Evolutionary conservation across 805 yeast genomes (phyloP).

Genomic region (Metschnikowia colocasiae): DNA sequence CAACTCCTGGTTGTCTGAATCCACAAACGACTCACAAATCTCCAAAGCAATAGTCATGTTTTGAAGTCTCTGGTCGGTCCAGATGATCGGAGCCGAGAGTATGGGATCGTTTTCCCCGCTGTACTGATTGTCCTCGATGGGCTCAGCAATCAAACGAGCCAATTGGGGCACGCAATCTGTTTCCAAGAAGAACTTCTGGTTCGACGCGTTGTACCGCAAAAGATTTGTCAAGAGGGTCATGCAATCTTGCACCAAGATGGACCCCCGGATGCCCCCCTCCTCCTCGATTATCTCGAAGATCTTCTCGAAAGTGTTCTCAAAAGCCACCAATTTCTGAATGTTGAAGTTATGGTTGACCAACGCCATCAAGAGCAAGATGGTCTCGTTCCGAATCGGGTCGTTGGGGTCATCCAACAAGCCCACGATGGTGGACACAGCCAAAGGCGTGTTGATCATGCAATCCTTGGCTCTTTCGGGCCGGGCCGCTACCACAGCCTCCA

Average conservation of each 20-base stretch:
- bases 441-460: conserved; percentile 64
- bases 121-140: conserved; percentile 37
- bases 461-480: conserved; percentile 74
- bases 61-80: conserved; percentile 73
- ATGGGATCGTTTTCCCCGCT: conserved; percentile 25
- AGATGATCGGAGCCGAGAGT: conserved; percentile 42
- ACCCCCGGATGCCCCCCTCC: conserved; percentile 89
- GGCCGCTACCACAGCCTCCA: conserved; percentile 78
- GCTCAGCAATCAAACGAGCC: conserved; percentile 59
- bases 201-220: conserved; percentile 77
- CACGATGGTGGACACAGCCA: conserved; percentile 77
- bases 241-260: conserved; percentile 88
- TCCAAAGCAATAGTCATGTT: conserved; percentile 68
- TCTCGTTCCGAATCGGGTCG: conserved; percentile 88
- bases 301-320: conserved; percentile 86
- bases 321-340: conserved; percentile 89
- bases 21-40: conserved; percentile 66
- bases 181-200: conserved; percentile 85
- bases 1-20: conserved; percentile 67
- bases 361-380: conserved; percentile 77
- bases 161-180: conserved; percentile 72
- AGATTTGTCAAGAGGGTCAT: conserved; percentile 69
- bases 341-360: conserved; percentile 77
- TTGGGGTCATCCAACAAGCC: conserved; percentile 42
- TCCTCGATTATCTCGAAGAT: conserved; percentile 74